A percentile compares a stretch with the other conserved stretches of the same genome.
Conservation (phyloP, 345 rosid species). For the Populus deltoides region DNA sequence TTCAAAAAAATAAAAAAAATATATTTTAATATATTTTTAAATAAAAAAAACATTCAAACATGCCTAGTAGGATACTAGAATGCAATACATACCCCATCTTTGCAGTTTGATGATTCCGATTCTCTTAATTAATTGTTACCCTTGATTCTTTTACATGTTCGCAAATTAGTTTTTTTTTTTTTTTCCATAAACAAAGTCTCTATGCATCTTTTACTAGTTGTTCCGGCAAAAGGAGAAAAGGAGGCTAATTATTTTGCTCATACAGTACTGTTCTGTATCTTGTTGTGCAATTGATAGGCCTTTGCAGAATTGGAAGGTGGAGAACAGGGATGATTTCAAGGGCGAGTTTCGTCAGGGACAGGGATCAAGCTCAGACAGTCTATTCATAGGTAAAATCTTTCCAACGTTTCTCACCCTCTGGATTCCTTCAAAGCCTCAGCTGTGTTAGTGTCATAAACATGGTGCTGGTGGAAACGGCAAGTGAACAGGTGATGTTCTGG, state of each 20-base stretch:
- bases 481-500: conserved; percentile 17
- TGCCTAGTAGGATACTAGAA: no score
- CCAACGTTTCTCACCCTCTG: neutral
- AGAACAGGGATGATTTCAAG: neutral
- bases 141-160: no score
- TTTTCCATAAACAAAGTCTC: neutral
- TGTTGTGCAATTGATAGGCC: neutral
- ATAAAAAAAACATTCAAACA: no score
- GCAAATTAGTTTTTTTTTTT: neutral
- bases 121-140: no score
- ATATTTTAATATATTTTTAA: no score
- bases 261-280: neutral
- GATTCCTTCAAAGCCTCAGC: neutral
- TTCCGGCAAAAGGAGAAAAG: neutral
- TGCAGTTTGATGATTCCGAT: no score
- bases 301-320: neutral
- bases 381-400: neutral
- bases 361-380: neutral
- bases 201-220: neutral
- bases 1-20: no score
- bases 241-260: neutral
- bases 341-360: neutral
- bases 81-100: no score
- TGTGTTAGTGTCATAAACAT: neutral
- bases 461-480: neutral